Conservation (phyloP, 176 grass and related monocot genomes). For the Cenchrus purpureus region DNA sequence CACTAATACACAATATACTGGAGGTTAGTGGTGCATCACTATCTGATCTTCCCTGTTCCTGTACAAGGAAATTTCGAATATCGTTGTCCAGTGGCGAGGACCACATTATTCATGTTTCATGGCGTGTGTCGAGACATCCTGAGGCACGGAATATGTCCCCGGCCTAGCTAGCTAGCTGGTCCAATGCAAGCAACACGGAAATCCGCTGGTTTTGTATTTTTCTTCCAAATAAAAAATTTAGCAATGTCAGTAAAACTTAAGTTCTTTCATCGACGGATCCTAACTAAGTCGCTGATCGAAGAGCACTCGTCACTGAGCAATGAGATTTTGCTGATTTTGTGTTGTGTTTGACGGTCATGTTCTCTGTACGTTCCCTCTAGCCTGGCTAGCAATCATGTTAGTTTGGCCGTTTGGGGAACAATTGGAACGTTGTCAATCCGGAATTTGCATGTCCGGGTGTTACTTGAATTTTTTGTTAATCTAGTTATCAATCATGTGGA, state of each 20-base stretch:
- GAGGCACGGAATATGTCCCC: conserved; percentile 31
- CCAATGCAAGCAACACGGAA: background rate
- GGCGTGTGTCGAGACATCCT: conserved; percentile 30
- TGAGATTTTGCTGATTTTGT: background rate
- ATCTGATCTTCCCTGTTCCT: conserved; percentile 16
- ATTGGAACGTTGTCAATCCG: background rate
- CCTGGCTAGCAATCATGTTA: too few species aligned
- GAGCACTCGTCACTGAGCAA: background rate
- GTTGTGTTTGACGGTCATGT: too few species aligned
- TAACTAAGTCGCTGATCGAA: background rate
- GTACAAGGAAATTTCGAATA: conserved; percentile 19
- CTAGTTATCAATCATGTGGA: background rate
- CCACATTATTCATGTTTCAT: background rate
- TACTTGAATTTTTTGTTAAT: background rate
- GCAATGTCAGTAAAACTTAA: background rate
- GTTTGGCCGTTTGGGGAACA: too few species aligned
- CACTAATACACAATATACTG: background rate
- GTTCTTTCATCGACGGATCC: background rate
- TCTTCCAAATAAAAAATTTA: background rate
- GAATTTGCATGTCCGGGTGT: background rate
- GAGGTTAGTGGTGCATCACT: conserved; percentile 39
- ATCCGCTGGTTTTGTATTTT: background rate
- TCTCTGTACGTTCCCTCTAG: too few species aligned
- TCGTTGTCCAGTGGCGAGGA: background rate
- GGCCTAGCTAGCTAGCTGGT: background rate